A percentile compares a stretch with the other conserved stretches of the same genome.
Evolutionary conservation across 2,329 filamentous ascomycete species (phyloP).

Genomic region (Fusarium veterinarium): DNA sequence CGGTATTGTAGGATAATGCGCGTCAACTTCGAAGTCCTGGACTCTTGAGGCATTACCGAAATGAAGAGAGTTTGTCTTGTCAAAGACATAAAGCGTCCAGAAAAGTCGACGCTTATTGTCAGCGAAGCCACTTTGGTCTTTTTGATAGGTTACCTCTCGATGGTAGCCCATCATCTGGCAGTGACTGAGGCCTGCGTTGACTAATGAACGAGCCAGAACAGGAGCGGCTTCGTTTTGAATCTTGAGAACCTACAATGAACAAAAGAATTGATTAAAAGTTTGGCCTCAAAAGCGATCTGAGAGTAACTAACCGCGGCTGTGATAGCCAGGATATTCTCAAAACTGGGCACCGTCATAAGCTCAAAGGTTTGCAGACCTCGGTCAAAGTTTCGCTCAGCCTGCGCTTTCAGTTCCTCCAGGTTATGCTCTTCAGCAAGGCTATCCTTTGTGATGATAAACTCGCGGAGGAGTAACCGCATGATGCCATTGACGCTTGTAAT

Average conservation of each 20-base stretch:
- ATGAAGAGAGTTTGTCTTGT: conserved; percentile 32
- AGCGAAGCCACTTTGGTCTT: conserved; percentile 7
- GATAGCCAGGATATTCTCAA: conserved; percentile 32
- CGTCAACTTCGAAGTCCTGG: conserved; percentile 34
- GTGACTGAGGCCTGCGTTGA: conserved; percentile 23
- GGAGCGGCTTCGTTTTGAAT: conserved; percentile 23
- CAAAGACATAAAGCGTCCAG: conserved; percentile 35
- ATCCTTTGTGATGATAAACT: conserved; percentile 22
- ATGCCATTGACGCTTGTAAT: conserved; percentile 30
- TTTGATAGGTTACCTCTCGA: conserved; percentile 28
- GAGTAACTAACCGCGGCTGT: conserved; percentile 9
- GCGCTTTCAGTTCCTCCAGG: conserved; percentile 8
- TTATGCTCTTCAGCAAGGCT: conserved; percentile 14
- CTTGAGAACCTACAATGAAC: conserved; percentile 13
- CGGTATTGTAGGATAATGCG: conserved; percentile 7
- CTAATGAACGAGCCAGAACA: conserved; percentile 17
- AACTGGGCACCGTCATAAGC: conserved; percentile 24
- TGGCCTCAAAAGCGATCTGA: rapidly evolving
- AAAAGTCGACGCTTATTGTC: conserved; percentile 28
- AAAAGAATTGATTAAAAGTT: rapidly evolving
- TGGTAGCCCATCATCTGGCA: conserved; percentile 39
- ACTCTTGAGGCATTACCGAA: conserved; percentile 26
- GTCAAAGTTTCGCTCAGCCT: conserved; percentile 28
- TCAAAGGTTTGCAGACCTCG: conserved; percentile 33
- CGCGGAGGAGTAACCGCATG: conserved; percentile 13